These are phyloP conservation scores for Candida piceae DNA, from an alignment of 805 yeast genomes.

Conservation along the genomic window DNA sequence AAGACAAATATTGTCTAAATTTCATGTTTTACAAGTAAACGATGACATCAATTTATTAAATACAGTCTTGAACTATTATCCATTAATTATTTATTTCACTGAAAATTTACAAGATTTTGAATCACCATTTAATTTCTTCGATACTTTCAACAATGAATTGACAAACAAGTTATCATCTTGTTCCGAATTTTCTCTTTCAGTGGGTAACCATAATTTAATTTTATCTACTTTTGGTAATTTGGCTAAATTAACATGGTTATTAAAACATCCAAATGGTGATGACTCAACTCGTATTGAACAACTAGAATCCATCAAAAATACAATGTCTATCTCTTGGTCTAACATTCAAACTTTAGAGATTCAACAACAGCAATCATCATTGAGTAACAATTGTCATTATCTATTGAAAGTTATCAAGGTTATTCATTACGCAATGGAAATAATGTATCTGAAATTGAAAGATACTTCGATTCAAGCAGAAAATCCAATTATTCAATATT, in stretches of 20 bases:
- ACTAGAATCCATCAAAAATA: conserved; percentile 15
- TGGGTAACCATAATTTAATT: background rate
- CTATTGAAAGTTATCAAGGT: conserved; percentile 17
- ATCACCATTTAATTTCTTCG: conserved; percentile 3
- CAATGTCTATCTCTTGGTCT: conserved; percentile 27
- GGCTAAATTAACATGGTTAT: conserved; percentile 35
- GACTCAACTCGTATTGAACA: background rate
- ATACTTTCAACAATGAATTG: no score
- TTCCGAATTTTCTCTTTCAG: no score
- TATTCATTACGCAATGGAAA: conserved; percentile 24
- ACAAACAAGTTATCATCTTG: no score
- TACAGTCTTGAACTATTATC: background rate
- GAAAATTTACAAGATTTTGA: background rate
- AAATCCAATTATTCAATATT: conserved; percentile 23
- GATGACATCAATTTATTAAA: background rate
- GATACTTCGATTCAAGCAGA: conserved; percentile 13
- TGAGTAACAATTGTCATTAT: conserved; percentile 1
- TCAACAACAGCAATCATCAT: conserved; percentile 12
- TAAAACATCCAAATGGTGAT: conserved; percentile 8
- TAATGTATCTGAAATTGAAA: conserved; percentile 21
- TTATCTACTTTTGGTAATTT: conserved; percentile 22
- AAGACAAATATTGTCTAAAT: background rate
- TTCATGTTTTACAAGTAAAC: background rate
- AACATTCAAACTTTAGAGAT: conserved; percentile 28
- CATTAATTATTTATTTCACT: conserved; percentile 2